Evolutionary conservation across 441 rosid species (phyloP), one percentile per base, ranked within the genome.

Genomic region (California macrophylla): DNA sequence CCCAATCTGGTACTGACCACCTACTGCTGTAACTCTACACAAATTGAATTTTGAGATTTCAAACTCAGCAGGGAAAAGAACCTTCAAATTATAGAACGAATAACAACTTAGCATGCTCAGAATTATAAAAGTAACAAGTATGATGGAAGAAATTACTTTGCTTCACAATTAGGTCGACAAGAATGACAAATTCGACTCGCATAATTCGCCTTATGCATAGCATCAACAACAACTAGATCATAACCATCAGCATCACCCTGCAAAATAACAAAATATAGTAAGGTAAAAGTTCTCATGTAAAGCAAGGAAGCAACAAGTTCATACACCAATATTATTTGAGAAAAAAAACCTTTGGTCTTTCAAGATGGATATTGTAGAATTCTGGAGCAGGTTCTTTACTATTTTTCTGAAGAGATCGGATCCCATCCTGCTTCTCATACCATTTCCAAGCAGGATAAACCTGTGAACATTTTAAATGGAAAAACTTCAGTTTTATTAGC

Each of bases 381-480:
- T 95, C 99, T 73, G 99, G 99, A 75, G 99, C 99, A 25, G 97
- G 99, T 69, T 95, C 99, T 73, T 91, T 86, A 74, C 78, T 92
- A 78, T 91, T 89, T 80, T 92, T 91, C 83, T 95, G 99, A 74
- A 95, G 82, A 69, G 91, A 87, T 67, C 98, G 92, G 71, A 95
- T 95, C 61, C 98, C 99, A 85, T 95, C 99, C 84, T 95, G 99
- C 88, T 95, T 95, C 86, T 95, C 99, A 71, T 84, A 92, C 99
- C 99, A 95, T 83, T 88, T 95, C 99, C 99, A 95, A 42, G 92
- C 97, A 74, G 99, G 99, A 81, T 95, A 95, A 72, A 95, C 98
- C 99, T 95, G 75, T 64, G 63, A 77, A 70, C 71, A 70, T 64
- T 50, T 18, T 30, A 8, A 29, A 0, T 2, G 28, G 16, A 64